Evolutionary conservation across 345 rosid genomes (phyloP).

Genomic region (Camelina sativa): DNA sequence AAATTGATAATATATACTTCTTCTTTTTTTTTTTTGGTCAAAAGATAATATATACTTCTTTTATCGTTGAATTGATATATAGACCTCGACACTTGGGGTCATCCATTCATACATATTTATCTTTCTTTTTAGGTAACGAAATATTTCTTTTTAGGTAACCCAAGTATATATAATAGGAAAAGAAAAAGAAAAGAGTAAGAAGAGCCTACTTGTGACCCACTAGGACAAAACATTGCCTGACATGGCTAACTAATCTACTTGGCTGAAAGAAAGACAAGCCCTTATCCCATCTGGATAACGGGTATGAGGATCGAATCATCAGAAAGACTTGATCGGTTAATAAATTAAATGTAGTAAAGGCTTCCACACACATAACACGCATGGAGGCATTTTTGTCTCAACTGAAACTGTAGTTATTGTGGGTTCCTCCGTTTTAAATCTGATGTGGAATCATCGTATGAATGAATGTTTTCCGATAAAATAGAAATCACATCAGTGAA

Average conservation of each 20-base stretch:
- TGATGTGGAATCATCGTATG: neutral
- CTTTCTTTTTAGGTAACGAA: too few species aligned
- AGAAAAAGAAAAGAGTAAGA: neutral
- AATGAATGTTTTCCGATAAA: neutral
- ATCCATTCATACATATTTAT: slow-evolving; percentile 8
- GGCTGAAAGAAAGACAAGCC: slow-evolving; percentile 26
- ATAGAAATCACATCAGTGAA: neutral
- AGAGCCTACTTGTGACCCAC: slow-evolving; percentile 22
- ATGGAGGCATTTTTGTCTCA: neutral
- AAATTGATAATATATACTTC: neutral
- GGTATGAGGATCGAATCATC: neutral
- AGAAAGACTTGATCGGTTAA: neutral
- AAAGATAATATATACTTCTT: neutral
- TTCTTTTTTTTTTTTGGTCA: too few species aligned
- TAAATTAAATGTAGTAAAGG: neutral
- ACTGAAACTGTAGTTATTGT: slow-evolving; percentile 2
- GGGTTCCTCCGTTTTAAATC: slow-evolving; percentile 12
- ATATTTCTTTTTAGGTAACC: too few species aligned
- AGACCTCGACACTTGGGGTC: slow-evolving; percentile 15
- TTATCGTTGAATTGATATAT: neutral
- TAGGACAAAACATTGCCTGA: slow-evolving; percentile 31
- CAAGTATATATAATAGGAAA: neutral
- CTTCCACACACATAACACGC: slow-evolving; percentile 12
- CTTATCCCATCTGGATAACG: slow-evolving; percentile 26
- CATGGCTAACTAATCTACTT: slow-evolving; percentile 44